Percentiles rank a stretch among this genome's conserved stretches.
phyloP scores from a whole-genome alignment of 2,329 filamentous ascomycete species.

The Metarhizium anisopliae region DNA sequence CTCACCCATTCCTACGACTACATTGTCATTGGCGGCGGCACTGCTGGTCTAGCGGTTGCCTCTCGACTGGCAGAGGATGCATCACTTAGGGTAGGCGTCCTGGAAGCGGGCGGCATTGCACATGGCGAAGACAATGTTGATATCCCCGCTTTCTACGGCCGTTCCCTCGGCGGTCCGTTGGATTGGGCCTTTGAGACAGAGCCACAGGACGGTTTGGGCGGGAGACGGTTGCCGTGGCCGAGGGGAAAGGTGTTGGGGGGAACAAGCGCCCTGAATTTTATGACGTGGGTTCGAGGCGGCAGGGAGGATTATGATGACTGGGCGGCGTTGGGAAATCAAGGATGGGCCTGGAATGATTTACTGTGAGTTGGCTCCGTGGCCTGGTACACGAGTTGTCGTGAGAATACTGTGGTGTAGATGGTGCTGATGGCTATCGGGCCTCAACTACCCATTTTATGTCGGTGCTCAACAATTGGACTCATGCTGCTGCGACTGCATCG shows the following conservation, averaged over 20 bases:
- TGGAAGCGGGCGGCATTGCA: conserved; percentile 23
- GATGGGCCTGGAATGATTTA: conserved; percentile 45
- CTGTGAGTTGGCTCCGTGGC: conserved; percentile 17
- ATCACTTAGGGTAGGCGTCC: conserved; percentile 19
- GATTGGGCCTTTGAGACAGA: conserved; percentile 34
- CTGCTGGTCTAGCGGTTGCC: conserved; percentile 42
- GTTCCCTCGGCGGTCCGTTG: conserved; percentile 23
- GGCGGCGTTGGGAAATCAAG: conserved; percentile 46
- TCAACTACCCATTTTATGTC: no score
- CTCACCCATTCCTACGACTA: conserved; percentile 18
- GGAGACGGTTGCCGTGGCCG: conserved; percentile 31
- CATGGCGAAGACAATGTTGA: conserved; percentile 24
- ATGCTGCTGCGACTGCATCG: no score
- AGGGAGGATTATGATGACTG: conserved; percentile 45
- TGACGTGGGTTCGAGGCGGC: conserved; percentile 42
- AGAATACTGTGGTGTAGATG: background rate
- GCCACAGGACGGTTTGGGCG: conserved; percentile 26
- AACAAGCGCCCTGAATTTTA: conserved; percentile 50
- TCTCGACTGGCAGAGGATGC: conserved; percentile 33
- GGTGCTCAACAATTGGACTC: no score
- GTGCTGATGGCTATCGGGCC: background rate
- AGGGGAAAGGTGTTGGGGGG: conserved; percentile 50
- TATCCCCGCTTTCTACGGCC: conserved; percentile 27
- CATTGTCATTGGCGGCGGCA: conserved; percentile 44
- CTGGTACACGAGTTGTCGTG: no score